Evolutionary conservation across 2,329 filamentous ascomycete species (phyloP).

Genomic region (Xylariaceae sp.): DNA sequence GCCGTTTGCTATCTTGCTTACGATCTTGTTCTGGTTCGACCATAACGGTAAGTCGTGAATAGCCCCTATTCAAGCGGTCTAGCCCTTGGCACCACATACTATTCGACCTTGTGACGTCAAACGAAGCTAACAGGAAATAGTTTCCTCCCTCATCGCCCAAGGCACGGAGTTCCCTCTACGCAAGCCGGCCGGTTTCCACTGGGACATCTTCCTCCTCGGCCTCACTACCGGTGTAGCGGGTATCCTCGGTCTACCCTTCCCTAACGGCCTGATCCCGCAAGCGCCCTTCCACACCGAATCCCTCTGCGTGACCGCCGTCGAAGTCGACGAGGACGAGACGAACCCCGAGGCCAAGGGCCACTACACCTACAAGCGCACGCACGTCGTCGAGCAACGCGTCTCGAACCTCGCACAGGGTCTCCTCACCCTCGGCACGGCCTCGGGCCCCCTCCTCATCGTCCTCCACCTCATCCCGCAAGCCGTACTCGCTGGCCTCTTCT

Average conservation of each 20-base stretch:
- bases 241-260: constrained; percentile 71
- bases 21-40: constrained; percentile 84
- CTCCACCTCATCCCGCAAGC: constrained; percentile 74
- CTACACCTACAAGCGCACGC: constrained; percentile 46
- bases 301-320: constrained; percentile 62
- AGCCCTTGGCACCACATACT: background rate
- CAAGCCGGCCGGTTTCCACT: constrained; percentile 80
- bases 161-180: constrained; percentile 75
- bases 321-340: constrained; percentile 49
- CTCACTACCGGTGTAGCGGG: constrained; percentile 71
- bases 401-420: constrained; percentile 75
- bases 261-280: constrained; percentile 78
- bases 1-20: constrained; percentile 79
- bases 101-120: background rate
- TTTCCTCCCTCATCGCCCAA: constrained; percentile 76
- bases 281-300: constrained; percentile 77
- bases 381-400: constrained; percentile 72
- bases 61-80: background rate
- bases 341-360: constrained; percentile 51
- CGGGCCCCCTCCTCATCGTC: constrained; percentile 65
- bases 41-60: constrained; percentile 61
- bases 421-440: constrained; percentile 73
- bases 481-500: constrained; percentile 75
- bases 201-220: constrained; percentile 77
- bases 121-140: constrained; percentile 37